phyloP scores from a whole-genome alignment of 2,329 filamentous ascomycete genomes.

The Xylaria sp. region DNA sequence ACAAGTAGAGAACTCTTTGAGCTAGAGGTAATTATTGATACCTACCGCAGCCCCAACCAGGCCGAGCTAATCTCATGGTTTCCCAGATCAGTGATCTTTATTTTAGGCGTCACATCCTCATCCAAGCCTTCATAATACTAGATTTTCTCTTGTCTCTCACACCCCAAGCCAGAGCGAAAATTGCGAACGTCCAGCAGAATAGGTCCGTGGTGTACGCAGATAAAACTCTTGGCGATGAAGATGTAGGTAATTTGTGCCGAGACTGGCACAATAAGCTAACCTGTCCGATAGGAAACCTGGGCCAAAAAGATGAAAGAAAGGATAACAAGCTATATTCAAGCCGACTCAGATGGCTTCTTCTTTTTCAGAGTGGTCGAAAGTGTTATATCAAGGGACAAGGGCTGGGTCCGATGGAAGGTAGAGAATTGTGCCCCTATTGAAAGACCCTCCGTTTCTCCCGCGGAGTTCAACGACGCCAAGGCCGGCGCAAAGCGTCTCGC shows the following conservation, averaged over 20 bases:
- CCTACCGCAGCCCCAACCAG: slow-evolving; percentile 7
- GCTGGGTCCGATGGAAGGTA: slow-evolving; percentile 99
- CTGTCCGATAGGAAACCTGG: slow-evolving; percentile 76
- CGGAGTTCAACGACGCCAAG: slow-evolving; percentile 77
- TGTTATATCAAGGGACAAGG: slow-evolving; percentile 93
- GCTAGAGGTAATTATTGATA: slow-evolving; percentile 74
- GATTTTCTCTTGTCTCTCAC: slow-evolving; percentile 96
- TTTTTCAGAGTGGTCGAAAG: slow-evolving; percentile 98
- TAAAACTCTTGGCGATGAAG: slow-evolving; percentile 81
- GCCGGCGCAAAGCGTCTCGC: slow-evolving; percentile 72
- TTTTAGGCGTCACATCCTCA: slow-evolving; percentile 92
- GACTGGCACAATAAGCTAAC: slow-evolving; percentile 35
- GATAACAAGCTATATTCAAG: slow-evolving; percentile 85
- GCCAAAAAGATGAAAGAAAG: slow-evolving; percentile 78
- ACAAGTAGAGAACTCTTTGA: slow-evolving; percentile 98
- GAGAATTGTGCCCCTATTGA: slow-evolving; percentile 92
- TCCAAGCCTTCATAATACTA: slow-evolving; percentile 92
- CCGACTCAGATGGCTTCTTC: slow-evolving; percentile 85
- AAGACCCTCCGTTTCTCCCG: slow-evolving; percentile 74
- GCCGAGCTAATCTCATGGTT: slow-evolving; percentile 28
- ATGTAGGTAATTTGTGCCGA: slow-evolving; percentile 66
- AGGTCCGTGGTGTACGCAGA: slow-evolving; percentile 86
- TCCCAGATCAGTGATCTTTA: slow-evolving; percentile 87
- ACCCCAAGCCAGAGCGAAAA: slow-evolving; percentile 81
- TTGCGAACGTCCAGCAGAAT: slow-evolving; percentile 75